Percentiles rank a stretch among this genome's conserved stretches.
These are phyloP conservation scores for Parathielavia appendiculata DNA, from an alignment of 495 filamentous ascomycete species.

Conservation along the genomic window DNA sequence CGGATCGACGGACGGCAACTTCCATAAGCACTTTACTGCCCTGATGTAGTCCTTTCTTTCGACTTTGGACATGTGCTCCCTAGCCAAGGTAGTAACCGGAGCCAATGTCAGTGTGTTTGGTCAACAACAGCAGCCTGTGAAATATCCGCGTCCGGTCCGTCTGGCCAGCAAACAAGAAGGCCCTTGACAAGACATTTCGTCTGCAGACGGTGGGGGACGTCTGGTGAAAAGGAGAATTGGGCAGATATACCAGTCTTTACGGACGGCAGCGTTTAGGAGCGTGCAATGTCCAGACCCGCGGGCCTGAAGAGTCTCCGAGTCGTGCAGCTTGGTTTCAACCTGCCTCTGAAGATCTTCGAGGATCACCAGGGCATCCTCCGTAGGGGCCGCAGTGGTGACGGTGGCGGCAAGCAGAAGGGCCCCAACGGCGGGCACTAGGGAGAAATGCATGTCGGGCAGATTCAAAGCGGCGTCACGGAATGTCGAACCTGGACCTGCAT, in stretches of 20 bases:
- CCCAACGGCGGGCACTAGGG: background rate
- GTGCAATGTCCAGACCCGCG: background rate
- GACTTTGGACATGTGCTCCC: background rate
- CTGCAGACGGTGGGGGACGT: background rate
- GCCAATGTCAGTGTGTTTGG: background rate
- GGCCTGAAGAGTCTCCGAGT: background rate
- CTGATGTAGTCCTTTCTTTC: constrained; percentile 45
- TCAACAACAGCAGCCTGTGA: background rate
- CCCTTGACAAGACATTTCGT: background rate
- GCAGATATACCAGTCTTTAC: background rate
- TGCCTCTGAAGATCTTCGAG: background rate
- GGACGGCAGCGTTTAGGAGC: constrained; percentile 2
- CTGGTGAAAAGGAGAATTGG: background rate
- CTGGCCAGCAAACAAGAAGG: background rate
- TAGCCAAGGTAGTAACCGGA: background rate
- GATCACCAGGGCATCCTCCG: background rate
- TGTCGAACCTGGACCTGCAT: no score
- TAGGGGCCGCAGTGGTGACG: background rate
- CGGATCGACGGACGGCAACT: constrained; percentile 41
- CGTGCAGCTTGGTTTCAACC: background rate
- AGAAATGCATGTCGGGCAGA: constrained; percentile 4
- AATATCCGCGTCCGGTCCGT: background rate
- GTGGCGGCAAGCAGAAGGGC: background rate
- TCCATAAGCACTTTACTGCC: constrained; percentile 58
- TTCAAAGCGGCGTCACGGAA: no score